Conservation (phyloP, 495 filamentous ascomycete genomes). For the Pyrenopolyporus hunteri region DNA sequence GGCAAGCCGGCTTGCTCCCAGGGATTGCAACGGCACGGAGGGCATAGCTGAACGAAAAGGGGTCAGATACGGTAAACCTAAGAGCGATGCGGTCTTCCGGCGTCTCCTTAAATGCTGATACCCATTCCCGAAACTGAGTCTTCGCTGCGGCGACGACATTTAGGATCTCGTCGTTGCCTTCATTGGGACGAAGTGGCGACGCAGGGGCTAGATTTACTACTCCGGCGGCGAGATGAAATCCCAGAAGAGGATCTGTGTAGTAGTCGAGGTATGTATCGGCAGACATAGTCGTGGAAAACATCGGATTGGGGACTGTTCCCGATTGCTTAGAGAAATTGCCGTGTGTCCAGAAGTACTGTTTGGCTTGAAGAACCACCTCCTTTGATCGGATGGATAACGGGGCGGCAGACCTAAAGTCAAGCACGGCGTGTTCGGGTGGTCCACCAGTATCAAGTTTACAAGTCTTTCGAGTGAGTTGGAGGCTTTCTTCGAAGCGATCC, state of each 20-base stretch:
- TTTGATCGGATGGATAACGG: conserved; percentile 4
- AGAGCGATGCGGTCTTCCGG: conserved; percentile 2
- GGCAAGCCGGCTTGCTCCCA: neutral
- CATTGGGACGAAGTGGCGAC: conserved; percentile 25
- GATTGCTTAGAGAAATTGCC: conserved; percentile 4
- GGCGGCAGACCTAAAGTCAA: conserved; percentile 12
- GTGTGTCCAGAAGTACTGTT: conserved; percentile 16
- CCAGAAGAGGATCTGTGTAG: conserved; percentile 36
- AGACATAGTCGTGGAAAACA: conserved; percentile 24
- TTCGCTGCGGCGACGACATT: conserved; percentile 29
- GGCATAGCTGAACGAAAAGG: conserved; percentile 28
- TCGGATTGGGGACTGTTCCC: conserved; percentile 24
- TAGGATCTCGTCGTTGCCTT: neutral
- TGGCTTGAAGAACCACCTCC: neutral
- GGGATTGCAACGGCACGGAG: conserved; percentile 22
- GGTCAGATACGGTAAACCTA: conserved; percentile 37
- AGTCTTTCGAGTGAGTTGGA: conserved; percentile 1
- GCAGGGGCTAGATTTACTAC: conserved; percentile 9
- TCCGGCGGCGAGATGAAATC: conserved; percentile 42
- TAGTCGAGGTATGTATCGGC: conserved; percentile 30
- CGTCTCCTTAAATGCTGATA: conserved; percentile 37
- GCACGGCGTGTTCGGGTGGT: neutral
- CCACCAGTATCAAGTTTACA: neutral
- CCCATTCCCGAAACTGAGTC: conserved; percentile 46
- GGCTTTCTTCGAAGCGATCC: conserved; percentile 11